These are phyloP conservation scores for Wallacemonas sp. DNA, from an alignment of 208 protist genomes.

Conservation along the genomic window DNA sequence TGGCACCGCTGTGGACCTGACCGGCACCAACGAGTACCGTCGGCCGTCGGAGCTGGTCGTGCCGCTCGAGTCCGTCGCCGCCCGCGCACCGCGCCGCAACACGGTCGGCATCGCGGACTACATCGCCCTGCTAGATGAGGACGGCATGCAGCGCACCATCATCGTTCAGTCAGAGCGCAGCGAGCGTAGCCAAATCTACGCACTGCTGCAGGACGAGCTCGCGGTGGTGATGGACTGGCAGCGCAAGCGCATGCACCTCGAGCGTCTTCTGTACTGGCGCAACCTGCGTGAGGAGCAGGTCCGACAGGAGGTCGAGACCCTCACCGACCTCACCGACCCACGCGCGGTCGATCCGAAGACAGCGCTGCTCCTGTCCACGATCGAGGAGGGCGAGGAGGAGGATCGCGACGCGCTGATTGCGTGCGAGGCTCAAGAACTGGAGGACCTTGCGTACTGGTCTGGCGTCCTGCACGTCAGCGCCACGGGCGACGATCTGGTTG, in stretches of 20 bases:
- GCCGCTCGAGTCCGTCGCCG: constrained; percentile 20
- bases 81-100: constrained; percentile 37
- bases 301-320: constrained; percentile 27
- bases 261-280: constrained; percentile 80
- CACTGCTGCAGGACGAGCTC: constrained; percentile 37
- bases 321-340: constrained; percentile 20
- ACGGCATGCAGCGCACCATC: constrained; percentile 30
- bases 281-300: constrained; percentile 47
- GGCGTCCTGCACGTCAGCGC: constrained; percentile 9
- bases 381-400: constrained; percentile 39
- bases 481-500: not conserved
- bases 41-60: constrained; percentile 31
- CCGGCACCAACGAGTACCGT: not conserved
- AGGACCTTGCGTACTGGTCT: constrained; percentile 3
- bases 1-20: no score
- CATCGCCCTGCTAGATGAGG: constrained; percentile 60
- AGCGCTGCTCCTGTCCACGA: constrained; percentile 23
- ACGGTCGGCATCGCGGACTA: constrained; percentile 64
- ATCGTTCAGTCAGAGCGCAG: constrained; percentile 42
- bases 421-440: constrained; percentile 18
- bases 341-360: constrained; percentile 19
- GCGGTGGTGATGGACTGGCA: constrained; percentile 52
- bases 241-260: constrained; percentile 73
- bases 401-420: constrained; percentile 16
- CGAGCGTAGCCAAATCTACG: constrained; percentile 11